phyloP scores from a whole-genome alignment of 768 basidiomycete species.

The Lactarius hengduanensis region DNA sequence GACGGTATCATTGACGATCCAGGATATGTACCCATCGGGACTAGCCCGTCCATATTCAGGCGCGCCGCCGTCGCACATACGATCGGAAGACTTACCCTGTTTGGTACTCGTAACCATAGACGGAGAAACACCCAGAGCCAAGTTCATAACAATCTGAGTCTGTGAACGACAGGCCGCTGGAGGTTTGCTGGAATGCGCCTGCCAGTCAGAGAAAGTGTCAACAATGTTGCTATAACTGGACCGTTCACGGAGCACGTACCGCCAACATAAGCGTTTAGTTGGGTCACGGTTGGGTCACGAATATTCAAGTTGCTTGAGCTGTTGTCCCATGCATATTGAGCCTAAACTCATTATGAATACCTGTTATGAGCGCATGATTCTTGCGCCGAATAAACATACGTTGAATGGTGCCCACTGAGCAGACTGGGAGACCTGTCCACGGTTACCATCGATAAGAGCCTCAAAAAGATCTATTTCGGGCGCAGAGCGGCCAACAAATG shows the following conservation, averaged over 20 bases:
- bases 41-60: not conserved
- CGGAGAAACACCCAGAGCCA: constrained; percentile 57
- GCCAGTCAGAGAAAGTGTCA: not conserved
- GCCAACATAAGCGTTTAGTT: constrained; percentile 65
- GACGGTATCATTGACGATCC: constrained; percentile 66
- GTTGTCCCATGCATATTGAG: constrained; percentile 67
- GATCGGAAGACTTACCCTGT: constrained; percentile 59
- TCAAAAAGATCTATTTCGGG: constrained; percentile 93
- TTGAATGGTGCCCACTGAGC: constrained; percentile 70
- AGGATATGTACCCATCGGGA: constrained; percentile 62
- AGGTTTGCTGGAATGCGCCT: constrained; percentile 65
- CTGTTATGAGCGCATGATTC: not conserved
- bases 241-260: constrained; percentile 36
- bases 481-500: constrained; percentile 72
- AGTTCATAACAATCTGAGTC: constrained; percentile 69
- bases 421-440: constrained; percentile 74
- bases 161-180: constrained; percentile 68
- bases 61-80: constrained; percentile 37
- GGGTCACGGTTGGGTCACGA: constrained; percentile 50
- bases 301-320: constrained; percentile 58
- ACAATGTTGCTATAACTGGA: not conserved
- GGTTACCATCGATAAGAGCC: constrained; percentile 58
- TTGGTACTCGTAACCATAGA: constrained; percentile 75
- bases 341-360: constrained; percentile 48
- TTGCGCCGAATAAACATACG: constrained; percentile 7